Conservation (phyloP, 1,139 yeast genomes). For the Diutina siamensis region DNA sequence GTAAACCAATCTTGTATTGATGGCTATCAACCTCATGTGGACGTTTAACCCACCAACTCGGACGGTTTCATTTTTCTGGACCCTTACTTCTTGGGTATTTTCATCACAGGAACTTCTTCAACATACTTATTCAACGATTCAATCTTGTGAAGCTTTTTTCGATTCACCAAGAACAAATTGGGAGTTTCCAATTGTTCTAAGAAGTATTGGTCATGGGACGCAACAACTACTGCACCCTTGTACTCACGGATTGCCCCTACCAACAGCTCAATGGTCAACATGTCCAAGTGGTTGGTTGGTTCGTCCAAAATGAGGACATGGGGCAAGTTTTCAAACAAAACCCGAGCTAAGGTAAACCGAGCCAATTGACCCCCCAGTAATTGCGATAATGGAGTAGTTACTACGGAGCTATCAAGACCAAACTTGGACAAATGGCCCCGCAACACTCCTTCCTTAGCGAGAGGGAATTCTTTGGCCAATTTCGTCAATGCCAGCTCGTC, state of each 20-base stretch:
- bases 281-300: conserved; percentile 5
- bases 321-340: conserved; percentile 4
- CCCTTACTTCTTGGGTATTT: not conserved
- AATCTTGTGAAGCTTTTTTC: not conserved
- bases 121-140: not conserved
- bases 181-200: not conserved
- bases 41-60: not conserved
- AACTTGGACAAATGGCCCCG: conserved; percentile 1
- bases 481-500: not conserved
- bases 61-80: not conserved
- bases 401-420: not conserved
- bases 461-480: not conserved
- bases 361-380: conserved; percentile 4
- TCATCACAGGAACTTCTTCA: not conserved
- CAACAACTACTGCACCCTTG: conserved; percentile 5
- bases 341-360: not conserved
- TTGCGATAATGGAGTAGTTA: not conserved
- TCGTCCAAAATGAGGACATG: not conserved
- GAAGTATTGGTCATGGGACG: conserved; percentile 6
- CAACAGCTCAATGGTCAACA: conserved; percentile 6
- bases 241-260: not conserved
- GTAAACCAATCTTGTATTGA: no score
- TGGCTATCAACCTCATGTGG: not conserved
- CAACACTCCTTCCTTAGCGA: not conserved
- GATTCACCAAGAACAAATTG: not conserved